phyloP scores from a whole-genome alignment of 2,329 filamentous ascomycete species.

The Truncatella angustata region DNA sequence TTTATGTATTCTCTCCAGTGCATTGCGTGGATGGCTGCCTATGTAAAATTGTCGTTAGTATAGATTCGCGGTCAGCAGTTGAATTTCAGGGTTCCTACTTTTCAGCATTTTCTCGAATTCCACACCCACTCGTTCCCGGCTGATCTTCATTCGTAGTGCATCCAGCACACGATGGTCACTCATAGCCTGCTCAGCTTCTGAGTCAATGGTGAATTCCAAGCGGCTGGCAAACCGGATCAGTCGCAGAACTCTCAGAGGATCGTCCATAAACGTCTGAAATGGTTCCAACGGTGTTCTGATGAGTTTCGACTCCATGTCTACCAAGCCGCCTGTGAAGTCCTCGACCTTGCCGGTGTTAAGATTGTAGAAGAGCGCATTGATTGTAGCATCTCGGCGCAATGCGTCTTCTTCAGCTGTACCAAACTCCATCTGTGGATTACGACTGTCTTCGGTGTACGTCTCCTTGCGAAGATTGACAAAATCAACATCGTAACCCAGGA shows the following conservation, averaged over 20 bases:
- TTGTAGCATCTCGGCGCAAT: slow-evolving; percentile 81
- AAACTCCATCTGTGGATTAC: slow-evolving; percentile 91
- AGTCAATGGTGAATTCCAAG: slow-evolving; percentile 75
- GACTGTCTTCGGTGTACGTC: slow-evolving; percentile 82
- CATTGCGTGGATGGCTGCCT: slow-evolving; percentile 36
- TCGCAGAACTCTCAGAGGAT: slow-evolving; percentile 82
- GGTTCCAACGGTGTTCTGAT: slow-evolving; percentile 87
- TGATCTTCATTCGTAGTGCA: slow-evolving; percentile 85
- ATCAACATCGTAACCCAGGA: slow-evolving; percentile 86
- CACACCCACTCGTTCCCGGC: slow-evolving; percentile 80
- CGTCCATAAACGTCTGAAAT: slow-evolving; percentile 89
- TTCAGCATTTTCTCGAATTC: slow-evolving; percentile 92
- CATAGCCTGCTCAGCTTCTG: slow-evolving; percentile 70
- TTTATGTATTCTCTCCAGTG: slow-evolving; percentile 64
- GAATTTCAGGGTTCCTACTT: slow-evolving; percentile 40
- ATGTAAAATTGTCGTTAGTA: not conserved
- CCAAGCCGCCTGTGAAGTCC: slow-evolving; percentile 78
- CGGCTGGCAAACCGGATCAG: slow-evolving; percentile 89
- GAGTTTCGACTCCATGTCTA: slow-evolving; percentile 69
- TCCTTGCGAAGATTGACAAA: slow-evolving; percentile 94
- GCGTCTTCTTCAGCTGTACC: slow-evolving; percentile 91
- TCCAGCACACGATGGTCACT: slow-evolving; percentile 71
- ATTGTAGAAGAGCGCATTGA: slow-evolving; percentile 97
- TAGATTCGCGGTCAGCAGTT: slow-evolving; percentile 2
- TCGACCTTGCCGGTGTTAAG: slow-evolving; percentile 76